These are phyloP conservation scores for Miscanthus lutarioriparius DNA, from an alignment of 176 grass and related monocot species.

Conservation along the genomic window DNA sequence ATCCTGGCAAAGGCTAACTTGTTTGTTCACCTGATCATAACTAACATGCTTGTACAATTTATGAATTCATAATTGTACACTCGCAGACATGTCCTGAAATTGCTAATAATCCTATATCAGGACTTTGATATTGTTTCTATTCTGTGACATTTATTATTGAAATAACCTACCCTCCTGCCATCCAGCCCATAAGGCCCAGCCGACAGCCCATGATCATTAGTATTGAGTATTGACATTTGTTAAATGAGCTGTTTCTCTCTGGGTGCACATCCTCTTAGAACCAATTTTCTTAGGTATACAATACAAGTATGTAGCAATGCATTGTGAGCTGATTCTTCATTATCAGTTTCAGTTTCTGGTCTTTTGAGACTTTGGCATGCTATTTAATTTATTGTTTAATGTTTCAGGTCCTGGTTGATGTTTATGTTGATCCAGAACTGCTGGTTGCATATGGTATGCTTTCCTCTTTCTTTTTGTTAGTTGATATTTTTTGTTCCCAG, in stretches of 20 bases:
- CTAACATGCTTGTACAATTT: not conserved
- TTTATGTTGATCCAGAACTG: constrained; percentile 82
- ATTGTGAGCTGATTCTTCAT: not conserved
- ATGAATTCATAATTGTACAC: constrained; percentile 20
- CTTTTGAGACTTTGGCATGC: constrained; percentile 12
- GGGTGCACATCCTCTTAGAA: not conserved
- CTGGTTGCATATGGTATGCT: constrained; percentile 95
- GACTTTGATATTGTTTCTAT: constrained; percentile 1
- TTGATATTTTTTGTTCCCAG: constrained; percentile 11
- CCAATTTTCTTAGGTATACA: constrained; percentile 13
- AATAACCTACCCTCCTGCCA: not conserved
- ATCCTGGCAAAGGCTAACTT: constrained; percentile 15
- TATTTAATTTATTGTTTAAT: constrained; percentile 28
- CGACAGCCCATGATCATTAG: not conserved
- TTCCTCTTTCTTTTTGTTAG: constrained; percentile 28
- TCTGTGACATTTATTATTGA: not conserved
- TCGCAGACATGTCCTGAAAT: constrained; percentile 13
- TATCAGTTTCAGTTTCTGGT: constrained; percentile 19
- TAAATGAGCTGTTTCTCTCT: constrained; percentile 8
- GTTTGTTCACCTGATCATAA: not conserved
- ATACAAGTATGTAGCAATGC: not conserved
- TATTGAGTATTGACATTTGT: not conserved
- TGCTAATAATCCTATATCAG: constrained; percentile 1
- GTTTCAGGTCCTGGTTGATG: constrained; percentile 94
- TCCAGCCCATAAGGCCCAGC: not conserved